A percentile compares a stretch with the other conserved stretches of the same genome.
Evolutionary conservation across 345 rosid genomes (phyloP).

Genomic region (Ceriops tagal): DNA sequence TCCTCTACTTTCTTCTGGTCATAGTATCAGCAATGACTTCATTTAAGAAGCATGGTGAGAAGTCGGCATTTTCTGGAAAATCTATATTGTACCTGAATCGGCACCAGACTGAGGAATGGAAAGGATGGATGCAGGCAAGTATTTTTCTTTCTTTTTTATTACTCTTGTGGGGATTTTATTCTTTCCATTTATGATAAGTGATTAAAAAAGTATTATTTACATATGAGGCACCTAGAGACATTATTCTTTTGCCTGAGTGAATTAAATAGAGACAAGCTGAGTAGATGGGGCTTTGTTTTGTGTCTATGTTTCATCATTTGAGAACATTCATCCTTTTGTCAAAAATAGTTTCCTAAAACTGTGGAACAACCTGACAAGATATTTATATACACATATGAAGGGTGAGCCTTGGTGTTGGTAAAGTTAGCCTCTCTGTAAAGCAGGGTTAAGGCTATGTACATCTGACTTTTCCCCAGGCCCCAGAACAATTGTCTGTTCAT

Average conservation of each 20-base stretch:
- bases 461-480: too few relatives aligned
- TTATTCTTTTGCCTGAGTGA: too few relatives aligned
- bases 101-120: constrained; percentile 99
- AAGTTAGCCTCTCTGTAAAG: too few relatives aligned
- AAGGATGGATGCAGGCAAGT: constrained; percentile 99
- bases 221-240: too few relatives aligned
- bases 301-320: not conserved
- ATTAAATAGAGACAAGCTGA: not conserved
- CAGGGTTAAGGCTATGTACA: not conserved
- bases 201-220: not conserved
- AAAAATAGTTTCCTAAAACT: constrained; percentile 3
- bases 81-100: constrained; percentile 78
- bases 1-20: constrained; percentile 77
- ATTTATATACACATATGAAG: not conserved
- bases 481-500: not conserved
- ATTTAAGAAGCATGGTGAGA: constrained; percentile 73
- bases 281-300: not conserved
- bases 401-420: too few relatives aligned
- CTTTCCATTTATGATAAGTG: not conserved
- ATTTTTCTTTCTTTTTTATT: constrained; percentile 17
- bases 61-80: constrained; percentile 75
- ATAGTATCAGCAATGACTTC: constrained; percentile 89
- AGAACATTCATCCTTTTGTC: not conserved
- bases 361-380: not conserved
- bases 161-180: not conserved